A percentile compares a stretch with the other conserved stretches of the same genome.
Conservation (phyloP, 805 yeast genomes). For the Cyberlindnera petersonii region DNA sequence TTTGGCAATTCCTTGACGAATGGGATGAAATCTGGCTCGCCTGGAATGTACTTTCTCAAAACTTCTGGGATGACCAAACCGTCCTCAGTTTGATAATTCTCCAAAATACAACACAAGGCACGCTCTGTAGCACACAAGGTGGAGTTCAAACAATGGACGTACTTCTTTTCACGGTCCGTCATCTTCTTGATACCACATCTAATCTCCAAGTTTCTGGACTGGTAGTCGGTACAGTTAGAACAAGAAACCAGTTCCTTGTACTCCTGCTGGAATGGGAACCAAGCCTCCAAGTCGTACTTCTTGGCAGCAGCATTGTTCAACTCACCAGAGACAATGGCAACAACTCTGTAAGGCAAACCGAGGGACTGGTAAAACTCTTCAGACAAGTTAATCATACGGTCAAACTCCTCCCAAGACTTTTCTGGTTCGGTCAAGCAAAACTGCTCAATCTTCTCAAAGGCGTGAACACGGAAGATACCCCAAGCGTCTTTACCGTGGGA, state of each 20-base stretch:
- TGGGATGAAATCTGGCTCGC: slow-evolving; percentile 96
- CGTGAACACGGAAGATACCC: slow-evolving; percentile 99
- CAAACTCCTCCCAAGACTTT: slow-evolving; percentile 96
- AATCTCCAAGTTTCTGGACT: slow-evolving; percentile 96
- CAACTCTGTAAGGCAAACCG: slow-evolving; percentile 93
- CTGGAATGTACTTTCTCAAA: slow-evolving; percentile 93
- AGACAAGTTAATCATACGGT: slow-evolving; percentile 84
- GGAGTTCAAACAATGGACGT: slow-evolving; percentile 97
- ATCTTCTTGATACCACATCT: slow-evolving; percentile 97
- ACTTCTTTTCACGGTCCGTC: slow-evolving; percentile 93
- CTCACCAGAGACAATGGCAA: slow-evolving; percentile 97
- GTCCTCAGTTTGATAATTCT: slow-evolving; percentile 96
- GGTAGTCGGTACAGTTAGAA: slow-evolving; percentile 99
- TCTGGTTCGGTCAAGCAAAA: slow-evolving; percentile 95
- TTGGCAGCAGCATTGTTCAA: slow-evolving; percentile 98
- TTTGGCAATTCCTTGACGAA: slow-evolving; percentile 88
- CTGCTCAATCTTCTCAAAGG: slow-evolving; percentile 97
- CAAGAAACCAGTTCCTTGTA: slow-evolving; percentile 97
- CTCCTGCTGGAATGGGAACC: slow-evolving; percentile 99
- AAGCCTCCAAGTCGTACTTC: slow-evolving; percentile 97
- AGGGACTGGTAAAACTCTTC: slow-evolving; percentile 92
- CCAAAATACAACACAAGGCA: slow-evolving; percentile 94
- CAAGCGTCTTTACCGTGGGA: slow-evolving; percentile 99
- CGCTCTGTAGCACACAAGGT: slow-evolving; percentile 98
- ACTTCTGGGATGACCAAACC: slow-evolving; percentile 94